Evolutionary conservation across 441 rosid genomes (phyloP), one percentile per base, ranked within the genome.

Genomic region (Populus hybrid): DNA sequence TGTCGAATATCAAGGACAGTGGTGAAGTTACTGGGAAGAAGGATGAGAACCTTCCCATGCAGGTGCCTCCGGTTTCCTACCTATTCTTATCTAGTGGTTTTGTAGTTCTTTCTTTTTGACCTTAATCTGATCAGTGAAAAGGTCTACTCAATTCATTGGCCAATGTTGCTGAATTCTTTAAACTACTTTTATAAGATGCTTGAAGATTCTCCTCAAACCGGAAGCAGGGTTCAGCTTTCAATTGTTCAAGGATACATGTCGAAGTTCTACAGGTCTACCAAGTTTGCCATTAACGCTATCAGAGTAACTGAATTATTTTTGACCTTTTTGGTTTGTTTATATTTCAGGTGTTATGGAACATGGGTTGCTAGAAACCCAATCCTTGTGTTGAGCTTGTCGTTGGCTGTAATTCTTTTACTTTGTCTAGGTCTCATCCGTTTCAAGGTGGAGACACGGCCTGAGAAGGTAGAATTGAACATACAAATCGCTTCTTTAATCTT

Each of bases 391-490:
- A 83, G 87, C 80, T 80, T 86, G 77, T 94, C 99, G 35, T 71
- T 94, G 84, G 88, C 86, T 80, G 74, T 80, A 69, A 87, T 94
- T 86, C 95, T 97, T 83, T 83, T 94, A 38, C 98, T 97, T 82
- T 97, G 98, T 83, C 77, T 97, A 71, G 99, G 98, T 81, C 85
- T 97, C 53, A 75, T 94, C 80, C 95, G 88, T 56, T 97, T 94
- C 88, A 89, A 92, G 90, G 99, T 97, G 81, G 99, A 97, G 88
- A 97, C 99, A 74, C 88, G 95, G 74, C 99, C 99, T 73, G 98
- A 92, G 85, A 97, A 97, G 95, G 99, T 97, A 89, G 7, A 50
- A 50, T 50, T 50, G 56, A 50, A 50, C 56, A 50, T 50, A 14
- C 56, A 50, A 50, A 50, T 50, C 7, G n/a, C n/a, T 50, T 50